Evolutionary conservation across 768 basidiomycete species (phyloP), one percentile per base, ranked within the genome.

Genomic region (Mycena polygramma): DNA sequence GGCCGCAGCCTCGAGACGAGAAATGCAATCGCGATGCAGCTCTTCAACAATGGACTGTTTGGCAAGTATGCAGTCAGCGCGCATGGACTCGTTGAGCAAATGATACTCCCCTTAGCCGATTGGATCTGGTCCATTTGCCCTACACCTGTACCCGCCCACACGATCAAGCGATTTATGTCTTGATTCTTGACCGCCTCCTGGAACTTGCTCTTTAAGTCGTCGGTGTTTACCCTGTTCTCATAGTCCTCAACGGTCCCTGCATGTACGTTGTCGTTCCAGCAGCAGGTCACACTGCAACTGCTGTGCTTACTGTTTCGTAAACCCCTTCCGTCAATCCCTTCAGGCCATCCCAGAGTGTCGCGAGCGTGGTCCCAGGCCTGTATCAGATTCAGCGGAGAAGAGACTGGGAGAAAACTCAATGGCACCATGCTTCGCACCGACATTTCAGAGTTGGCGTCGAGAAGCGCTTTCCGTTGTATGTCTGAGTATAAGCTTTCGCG

Each of bases 111-210:
- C 79, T 80, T 81, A 7, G 85, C 84, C n/a, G 84, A 76, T 60
- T 81, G 78, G 26, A 80, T 74, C 61, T 75, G 79, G 24, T 83
- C 81, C 80, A 92, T 86, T 57, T 89, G 80, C 15, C 86, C 89
- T 35, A 92, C 87, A 19, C 91, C 88, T 48, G 87, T 84, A 51
- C 92, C 93, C 17, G 91, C 88, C 93, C 93, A 94, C 15, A 89
- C 85, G 4, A 91, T 79, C 68, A 89, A 84, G 51, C 89, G 82
- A 64, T 84, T 81, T 13, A 81, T 76, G 71, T 94, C 88, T 49
- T 80, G 82, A 26, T 78, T 79, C 70, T 79, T 80, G 10, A 80
- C 77, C 7, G 84, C 90, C 63, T 86, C 83, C n/a, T 75, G 75
- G 69, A 86, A 89, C 71, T 82, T 86, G 43, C 76, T 76, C 72